phyloP scores from a whole-genome alignment of 2,329 filamentous ascomycete genomes.

The Chrysoporthe puriensis region DNA sequence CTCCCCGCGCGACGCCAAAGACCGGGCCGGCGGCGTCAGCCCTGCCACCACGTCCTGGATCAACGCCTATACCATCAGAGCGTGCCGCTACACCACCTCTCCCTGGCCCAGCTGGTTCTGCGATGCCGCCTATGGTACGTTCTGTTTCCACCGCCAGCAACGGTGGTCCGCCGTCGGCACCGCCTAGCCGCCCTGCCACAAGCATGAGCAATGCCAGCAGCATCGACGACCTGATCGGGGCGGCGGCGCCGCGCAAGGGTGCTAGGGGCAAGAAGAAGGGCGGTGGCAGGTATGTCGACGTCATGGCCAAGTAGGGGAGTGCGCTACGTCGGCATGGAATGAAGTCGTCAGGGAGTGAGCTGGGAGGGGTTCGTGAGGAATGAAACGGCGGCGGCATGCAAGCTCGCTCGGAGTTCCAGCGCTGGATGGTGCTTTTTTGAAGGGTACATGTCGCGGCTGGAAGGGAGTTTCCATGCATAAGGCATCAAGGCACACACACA shows the following conservation, averaged over 20 bases:
- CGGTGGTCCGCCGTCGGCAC: slow-evolving; percentile 48
- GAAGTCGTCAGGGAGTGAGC: background rate
- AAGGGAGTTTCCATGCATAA: slow-evolving; percentile 8
- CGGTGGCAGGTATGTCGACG: slow-evolving; percentile 87
- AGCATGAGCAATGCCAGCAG: slow-evolving; percentile 90
- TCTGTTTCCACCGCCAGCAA: slow-evolving; percentile 53
- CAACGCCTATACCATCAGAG: slow-evolving; percentile 24
- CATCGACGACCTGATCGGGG: slow-evolving; percentile 89
- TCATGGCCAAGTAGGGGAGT: slow-evolving; percentile 73
- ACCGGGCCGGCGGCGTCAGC: slow-evolving; percentile 36
- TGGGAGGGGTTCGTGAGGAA: background rate
- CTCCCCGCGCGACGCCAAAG: slow-evolving; percentile 65
- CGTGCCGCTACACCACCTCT: slow-evolving; percentile 27
- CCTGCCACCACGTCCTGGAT: slow-evolving; percentile 11
- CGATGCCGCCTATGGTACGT: slow-evolving; percentile 49
- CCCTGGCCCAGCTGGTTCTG: slow-evolving; percentile 35
- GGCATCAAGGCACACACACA: slow-evolving; percentile 10
- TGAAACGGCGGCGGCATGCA: background rate
- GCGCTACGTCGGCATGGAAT: background rate
- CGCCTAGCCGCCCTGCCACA: slow-evolving; percentile 72
- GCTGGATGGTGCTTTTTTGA: background rate
- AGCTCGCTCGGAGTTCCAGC: too few relatives aligned
- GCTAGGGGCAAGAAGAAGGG: slow-evolving; percentile 67
- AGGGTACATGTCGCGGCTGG: background rate
- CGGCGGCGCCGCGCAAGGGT: slow-evolving; percentile 69